phyloP scores from a whole-genome alignment of 176 grass and related monocot species.

The Carex myosuroides region DNA sequence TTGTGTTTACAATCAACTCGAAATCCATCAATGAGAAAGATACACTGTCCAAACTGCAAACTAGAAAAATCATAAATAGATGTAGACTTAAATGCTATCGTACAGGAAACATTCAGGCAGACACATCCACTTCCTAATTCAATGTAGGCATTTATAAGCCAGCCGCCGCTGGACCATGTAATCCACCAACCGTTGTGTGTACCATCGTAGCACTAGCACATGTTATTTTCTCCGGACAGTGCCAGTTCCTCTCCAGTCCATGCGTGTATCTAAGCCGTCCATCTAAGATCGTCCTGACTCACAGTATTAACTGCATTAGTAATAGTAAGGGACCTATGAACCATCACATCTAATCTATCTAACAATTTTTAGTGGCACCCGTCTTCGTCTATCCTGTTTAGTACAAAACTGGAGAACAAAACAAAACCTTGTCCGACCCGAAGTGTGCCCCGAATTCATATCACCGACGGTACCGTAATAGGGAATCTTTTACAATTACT shows the following conservation, averaged over 20 bases:
- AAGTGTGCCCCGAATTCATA: neutral
- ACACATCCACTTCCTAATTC: neutral
- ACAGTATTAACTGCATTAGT: neutral
- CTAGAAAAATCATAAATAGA: neutral
- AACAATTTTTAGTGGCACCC: neutral
- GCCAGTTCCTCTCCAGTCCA: neutral
- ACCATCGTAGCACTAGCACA: neutral
- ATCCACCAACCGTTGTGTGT: slow-evolving; percentile 4
- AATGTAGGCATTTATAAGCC: neutral
- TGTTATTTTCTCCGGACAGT: neutral
- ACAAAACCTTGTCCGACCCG: neutral
- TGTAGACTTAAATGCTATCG: no score
- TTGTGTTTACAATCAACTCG: neutral
- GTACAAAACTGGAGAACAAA: neutral
- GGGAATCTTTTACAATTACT: no score
- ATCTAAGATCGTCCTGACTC: neutral
- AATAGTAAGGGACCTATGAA: neutral
- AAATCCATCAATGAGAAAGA: neutral
- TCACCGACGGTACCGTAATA: no score
- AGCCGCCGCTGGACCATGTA: neutral
- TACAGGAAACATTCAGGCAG: neutral
- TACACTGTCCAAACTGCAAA: neutral
- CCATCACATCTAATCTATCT: neutral
- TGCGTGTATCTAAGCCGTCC: neutral
- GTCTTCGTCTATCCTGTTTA: neutral